Evolutionary conservation across 169 alveolate genomes (phyloP), one percentile per base, ranked within the genome.

Genomic region (Toxoplasma gondii): DNA sequence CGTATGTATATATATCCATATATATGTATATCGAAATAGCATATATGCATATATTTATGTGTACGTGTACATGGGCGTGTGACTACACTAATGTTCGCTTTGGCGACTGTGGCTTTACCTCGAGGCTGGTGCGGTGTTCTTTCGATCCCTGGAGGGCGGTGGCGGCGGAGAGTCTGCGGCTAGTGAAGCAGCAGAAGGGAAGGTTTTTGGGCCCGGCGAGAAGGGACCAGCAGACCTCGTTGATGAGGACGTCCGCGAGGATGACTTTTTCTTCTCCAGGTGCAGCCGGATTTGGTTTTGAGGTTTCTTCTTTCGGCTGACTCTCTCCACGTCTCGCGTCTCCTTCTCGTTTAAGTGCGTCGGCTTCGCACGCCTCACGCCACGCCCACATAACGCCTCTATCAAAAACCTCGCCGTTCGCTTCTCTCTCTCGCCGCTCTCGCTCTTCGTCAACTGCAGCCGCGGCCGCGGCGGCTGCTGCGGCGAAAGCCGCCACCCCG

Each of bases 161-260:
- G 90, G 41, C 38, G 90, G 90, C 90, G 41, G 54, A 38, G 34
- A 43, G 54, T 29, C 90, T 64, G 69, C 90, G 90, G 36, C 53
- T 4, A 49, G 69, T 31, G 90, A 82, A 82, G 90, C 90, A 82
- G 90, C 90, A 82, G 67, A 82, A 43, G 67, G 90, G 90, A 2
- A 82, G 90, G 41, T 7, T 10, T 2, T n/a, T 1, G 45, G 86
- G 86, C 39, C 86, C 86, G 22, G 49, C 86, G 19, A 78, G 86
- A 10, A 78, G 45, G 27, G 86, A 78, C 86, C 86, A 78, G 86
- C 86, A 78, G 45, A 78, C 86, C 22, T 78, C 86, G 45, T 78
- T 78, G 39, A 78, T 38, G n/a, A 78, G 86, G 44, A 78, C 44
- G 4, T 78, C 86, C 9, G 49, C 86, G 49, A 38, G 39, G 86